Base-by-base conservation (phyloP, 345 rosid species). In the Orychophragmus violaceus region DNA sequence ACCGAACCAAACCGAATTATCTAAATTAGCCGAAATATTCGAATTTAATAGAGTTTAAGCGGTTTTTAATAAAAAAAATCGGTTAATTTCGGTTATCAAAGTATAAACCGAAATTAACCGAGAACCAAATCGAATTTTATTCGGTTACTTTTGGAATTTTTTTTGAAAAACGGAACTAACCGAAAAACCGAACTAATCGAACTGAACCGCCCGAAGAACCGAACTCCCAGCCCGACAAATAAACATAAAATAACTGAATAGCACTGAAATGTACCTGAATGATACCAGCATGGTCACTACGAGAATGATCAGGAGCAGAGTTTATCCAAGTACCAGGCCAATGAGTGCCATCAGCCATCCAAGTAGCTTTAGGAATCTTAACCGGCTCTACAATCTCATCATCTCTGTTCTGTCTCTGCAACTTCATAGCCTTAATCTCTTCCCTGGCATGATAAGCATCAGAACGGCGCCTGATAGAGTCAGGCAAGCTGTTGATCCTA, bases 341-440 rank as follows among this genome's bases (percentile, higher is more conserved):
- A 62, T 93, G 96, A 56, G 98, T 90, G 44, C 96, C 91, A 81
- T 93, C 98, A 49, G 98, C 98, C 98, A 93, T 93, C 98, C 98
- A 93, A 3, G 98, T 93, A 11, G 98, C 98, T 76, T 90, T 93
- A 14, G 97, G 95, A 75, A 93, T 85, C 87, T 93, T 90, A 69
- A 86, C 84, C 35, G 68, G 71, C 77, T 93, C 97, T n/a, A 77
- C 74, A 45, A 86, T 81, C 21, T 75, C 78, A 58, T 88, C 98
- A 63, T 85, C 85, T 64, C 76, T 77, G 68, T 81, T 87, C 82
- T 88, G 85, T 69, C 96, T 86, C 79, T 84, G 91, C 69, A 78
- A 76, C 81, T 90, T 93, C 98, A 93, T 83, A 22, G 94, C 96
- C 86, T 93, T 90, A 76, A 93, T 86, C 79, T 93, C 98, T 69